phyloP scores from a whole-genome alignment of 192 early-diverging fungal genomes.

The Oehlia diaphana region DNA sequence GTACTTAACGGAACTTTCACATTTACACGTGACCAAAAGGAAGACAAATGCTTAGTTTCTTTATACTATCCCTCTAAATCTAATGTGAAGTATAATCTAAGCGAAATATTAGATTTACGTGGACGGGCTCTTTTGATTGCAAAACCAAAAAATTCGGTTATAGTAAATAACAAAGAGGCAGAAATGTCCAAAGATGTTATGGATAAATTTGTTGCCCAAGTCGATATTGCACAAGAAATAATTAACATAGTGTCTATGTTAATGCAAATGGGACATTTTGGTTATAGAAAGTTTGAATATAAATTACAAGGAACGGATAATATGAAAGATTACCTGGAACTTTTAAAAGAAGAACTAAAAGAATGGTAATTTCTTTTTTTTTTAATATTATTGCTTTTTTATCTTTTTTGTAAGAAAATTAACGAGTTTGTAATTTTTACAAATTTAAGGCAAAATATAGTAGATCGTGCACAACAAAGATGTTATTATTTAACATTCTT shows the following conservation, averaged over 20 bases:
- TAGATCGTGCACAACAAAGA: neutral
- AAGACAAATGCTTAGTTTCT: constrained; percentile 19
- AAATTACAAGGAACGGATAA: neutral
- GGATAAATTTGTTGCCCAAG: constrained; percentile 29
- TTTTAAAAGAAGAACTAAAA: constrained; percentile 7
- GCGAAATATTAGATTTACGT: constrained; percentile 29
- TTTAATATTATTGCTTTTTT: neutral
- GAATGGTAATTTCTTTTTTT: neutral
- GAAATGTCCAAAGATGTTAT: neutral
- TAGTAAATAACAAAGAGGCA: neutral
- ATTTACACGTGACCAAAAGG: constrained; percentile 11
- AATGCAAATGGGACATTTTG: constrained; percentile 31
- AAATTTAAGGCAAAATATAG: constrained; percentile 1
- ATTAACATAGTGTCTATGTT: constrained; percentile 11
- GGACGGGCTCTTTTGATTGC: constrained; percentile 32
- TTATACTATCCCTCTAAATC: constrained; percentile 4
- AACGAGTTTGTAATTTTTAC: neutral
- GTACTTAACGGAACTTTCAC: constrained; percentile 21
- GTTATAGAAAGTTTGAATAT: constrained; percentile 20
- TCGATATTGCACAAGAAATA: constrained; percentile 30
- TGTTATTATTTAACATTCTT: constrained; percentile 30
- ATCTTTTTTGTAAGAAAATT: neutral
- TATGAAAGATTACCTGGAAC: constrained; percentile 7
- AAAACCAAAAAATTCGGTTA: neutral
- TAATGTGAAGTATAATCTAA: constrained; percentile 4